Percentiles rank a stretch among this genome's conserved stretches.
These are phyloP conservation scores for Hylodesmum podocarpum DNA, from an alignment of 306 rosid species.

Conservation along the genomic window DNA sequence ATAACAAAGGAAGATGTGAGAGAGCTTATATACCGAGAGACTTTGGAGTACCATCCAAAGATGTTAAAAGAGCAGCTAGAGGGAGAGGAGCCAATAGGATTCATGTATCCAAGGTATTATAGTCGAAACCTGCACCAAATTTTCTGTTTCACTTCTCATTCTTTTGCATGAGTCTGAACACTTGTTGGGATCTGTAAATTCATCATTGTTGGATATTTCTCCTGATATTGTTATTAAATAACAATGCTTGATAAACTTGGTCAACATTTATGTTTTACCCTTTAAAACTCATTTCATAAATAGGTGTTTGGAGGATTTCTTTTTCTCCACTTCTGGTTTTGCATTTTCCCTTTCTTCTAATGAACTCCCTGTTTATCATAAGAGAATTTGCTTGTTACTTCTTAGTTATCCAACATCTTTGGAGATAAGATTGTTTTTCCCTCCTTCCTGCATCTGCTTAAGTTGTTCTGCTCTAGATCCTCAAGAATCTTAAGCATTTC, in stretches of 20 bases:
- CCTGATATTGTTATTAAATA: background rate
- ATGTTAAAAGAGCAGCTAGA: conserved; percentile 81
- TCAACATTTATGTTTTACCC: background rate
- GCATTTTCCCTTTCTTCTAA: background rate
- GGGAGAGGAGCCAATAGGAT: conserved; percentile 78
- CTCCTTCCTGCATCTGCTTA: background rate
- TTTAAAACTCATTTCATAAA: background rate
- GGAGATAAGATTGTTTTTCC: background rate
- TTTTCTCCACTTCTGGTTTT: background rate
- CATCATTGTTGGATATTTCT: background rate
- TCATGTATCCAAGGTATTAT: conserved; percentile 86
- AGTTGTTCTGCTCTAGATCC: conserved; percentile 2
- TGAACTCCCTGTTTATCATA: background rate
- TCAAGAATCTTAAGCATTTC: background rate
- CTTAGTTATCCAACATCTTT: background rate
- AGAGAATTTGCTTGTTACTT: background rate
- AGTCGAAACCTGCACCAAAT: background rate
- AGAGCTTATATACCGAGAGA: conserved; percentile 83
- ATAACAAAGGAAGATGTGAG: conserved; percentile 79
- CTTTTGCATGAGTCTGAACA: background rate
- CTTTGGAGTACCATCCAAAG: conserved; percentile 83
- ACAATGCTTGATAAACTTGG: background rate
- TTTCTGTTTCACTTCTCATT: conserved; percentile 3
- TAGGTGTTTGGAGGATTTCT: background rate
- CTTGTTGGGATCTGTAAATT: background rate